Conservation (phyloP, 225 moss, liverwort and hornwort species). For the Lunularia cruciata region DNA sequence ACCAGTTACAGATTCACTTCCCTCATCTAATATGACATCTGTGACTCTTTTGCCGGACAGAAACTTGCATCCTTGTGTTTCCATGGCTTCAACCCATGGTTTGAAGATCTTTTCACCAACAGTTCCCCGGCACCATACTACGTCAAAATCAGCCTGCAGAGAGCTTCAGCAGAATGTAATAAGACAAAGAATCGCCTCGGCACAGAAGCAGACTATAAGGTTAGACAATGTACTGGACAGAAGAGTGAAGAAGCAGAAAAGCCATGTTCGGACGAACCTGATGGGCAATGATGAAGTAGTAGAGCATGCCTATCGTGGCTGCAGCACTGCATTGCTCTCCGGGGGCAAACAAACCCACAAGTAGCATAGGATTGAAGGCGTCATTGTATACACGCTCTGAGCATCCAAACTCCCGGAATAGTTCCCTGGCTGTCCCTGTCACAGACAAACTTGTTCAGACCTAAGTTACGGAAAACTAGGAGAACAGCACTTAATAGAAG, state of each 20-base stretch:
- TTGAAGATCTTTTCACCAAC: constrained; percentile 93
- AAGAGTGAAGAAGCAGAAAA: neutral
- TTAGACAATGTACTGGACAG: neutral
- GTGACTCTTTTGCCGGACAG: constrained; percentile 70
- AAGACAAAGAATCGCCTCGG: too few relatives aligned
- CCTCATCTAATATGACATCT: constrained; percentile 66
- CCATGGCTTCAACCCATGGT: constrained; percentile 79
- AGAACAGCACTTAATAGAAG: too few relatives aligned
- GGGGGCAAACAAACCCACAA: constrained; percentile 90
- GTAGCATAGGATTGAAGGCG: constrained; percentile 96
- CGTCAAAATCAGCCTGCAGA: constrained; percentile 95
- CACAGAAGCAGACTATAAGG: too few relatives aligned
- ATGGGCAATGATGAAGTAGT: constrained; percentile 96
- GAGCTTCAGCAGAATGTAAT: neutral
- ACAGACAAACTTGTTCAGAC: neutral
- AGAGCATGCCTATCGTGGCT: constrained; percentile 94
- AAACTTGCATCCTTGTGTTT: constrained; percentile 57
- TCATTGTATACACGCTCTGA: constrained; percentile 90
- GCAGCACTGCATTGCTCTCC: constrained; percentile 97
- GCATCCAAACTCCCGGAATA: constrained; percentile 91
- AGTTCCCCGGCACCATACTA: constrained; percentile 97
- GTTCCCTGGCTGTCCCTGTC: constrained; percentile 90
- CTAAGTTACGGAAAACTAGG: neutral
- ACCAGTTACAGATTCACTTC: constrained; percentile 64
- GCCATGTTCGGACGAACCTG: constrained; percentile 47